A percentile compares a stretch with the other conserved stretches of the same genome.
These are phyloP conservation scores for Eucalyptus sp. DNA, from an alignment of 345 rosid genomes.

Conservation along the genomic window DNA sequence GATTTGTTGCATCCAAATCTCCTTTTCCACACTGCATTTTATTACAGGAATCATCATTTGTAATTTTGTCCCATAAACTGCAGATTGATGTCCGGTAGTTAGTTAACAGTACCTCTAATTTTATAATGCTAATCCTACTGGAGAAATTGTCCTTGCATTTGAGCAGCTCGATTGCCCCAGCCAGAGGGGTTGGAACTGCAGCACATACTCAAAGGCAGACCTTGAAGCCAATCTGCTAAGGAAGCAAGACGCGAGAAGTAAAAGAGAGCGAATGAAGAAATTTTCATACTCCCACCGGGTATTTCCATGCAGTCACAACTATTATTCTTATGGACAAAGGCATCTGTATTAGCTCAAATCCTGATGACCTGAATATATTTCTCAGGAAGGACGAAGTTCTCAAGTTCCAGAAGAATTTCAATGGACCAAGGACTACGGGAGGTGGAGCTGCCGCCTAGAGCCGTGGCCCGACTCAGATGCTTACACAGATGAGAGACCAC, in stretches of 20 bases:
- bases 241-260: constrained; percentile 47
- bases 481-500: constrained; percentile 5
- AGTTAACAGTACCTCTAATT: background rate
- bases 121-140: background rate
- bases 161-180: constrained; percentile 24
- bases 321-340: background rate
- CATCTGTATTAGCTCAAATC: background rate
- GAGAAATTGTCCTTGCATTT: background rate
- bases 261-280: constrained; percentile 65
- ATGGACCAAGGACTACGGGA: constrained; percentile 20
- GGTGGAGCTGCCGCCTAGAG: constrained; percentile 17
- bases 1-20: background rate
- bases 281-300: constrained; percentile 79
- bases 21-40: background rate
- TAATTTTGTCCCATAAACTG: background rate
- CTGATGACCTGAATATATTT: background rate
- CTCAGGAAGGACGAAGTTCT: constrained; percentile 53
- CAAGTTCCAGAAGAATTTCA: constrained; percentile 28
- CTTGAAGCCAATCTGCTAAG: constrained; percentile 40
- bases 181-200: constrained; percentile 48
- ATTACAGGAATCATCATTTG: background rate
- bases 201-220: constrained; percentile 47
- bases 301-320: background rate
- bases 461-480: constrained; percentile 1
- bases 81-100: background rate